These are phyloP conservation scores for Epichloe hybrida DNA, from an alignment of 2,329 filamentous ascomycete genomes.

Conservation along the genomic window DNA sequence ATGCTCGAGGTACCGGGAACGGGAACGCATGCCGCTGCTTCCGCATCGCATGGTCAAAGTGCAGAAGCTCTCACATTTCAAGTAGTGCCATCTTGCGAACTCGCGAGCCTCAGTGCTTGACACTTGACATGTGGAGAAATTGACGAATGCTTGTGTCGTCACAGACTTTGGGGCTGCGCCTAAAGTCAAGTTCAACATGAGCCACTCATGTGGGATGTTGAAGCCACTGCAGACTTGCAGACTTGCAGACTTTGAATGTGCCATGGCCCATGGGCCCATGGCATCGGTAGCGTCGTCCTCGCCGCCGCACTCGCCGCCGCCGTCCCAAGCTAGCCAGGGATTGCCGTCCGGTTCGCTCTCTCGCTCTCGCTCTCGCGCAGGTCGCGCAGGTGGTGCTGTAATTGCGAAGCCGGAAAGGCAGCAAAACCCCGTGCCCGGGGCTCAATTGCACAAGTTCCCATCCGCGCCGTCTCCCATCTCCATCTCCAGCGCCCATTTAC, in stretches of 20 bases:
- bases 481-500: neutral
- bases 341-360: neutral
- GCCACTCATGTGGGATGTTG: too few relatives aligned
- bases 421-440: neutral
- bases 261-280: too few relatives aligned
- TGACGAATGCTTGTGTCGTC: neutral
- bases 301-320: neutral
- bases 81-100: neutral
- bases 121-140: neutral
- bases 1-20: neutral
- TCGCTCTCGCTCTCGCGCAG: neutral
- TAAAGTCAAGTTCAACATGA: neutral
- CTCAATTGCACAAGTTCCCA: neutral
- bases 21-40: slow-evolving; percentile 2
- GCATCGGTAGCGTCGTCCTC: neutral
- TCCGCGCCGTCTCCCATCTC: neutral
- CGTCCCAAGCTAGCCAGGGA: neutral
- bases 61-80: neutral
- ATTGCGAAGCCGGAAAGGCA: neutral
- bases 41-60: neutral
- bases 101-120: neutral
- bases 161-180: neutral
- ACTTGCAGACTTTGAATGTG: neutral
- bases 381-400: neutral
- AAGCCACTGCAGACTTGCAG: neutral